Evolutionary conservation across 192 early-diverging fungal species (phyloP), one percentile per base, ranked within the genome.

Genomic region (Gaertneriomyces sp.): DNA sequence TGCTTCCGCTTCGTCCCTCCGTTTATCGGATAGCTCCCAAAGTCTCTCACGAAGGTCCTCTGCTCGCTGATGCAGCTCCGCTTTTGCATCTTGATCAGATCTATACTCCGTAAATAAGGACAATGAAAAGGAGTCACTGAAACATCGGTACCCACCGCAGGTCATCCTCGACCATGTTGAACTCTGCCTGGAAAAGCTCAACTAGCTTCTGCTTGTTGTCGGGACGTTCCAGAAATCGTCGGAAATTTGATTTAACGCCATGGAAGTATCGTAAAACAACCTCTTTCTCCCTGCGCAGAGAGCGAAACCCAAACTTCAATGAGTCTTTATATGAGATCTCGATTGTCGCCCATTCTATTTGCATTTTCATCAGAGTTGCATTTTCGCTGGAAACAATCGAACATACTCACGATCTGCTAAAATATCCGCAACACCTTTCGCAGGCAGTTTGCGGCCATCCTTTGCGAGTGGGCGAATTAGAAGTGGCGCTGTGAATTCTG

Each of bases 11-110:
- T 86, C 83, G 45, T 86, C 82, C 45, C 75, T 71, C 12, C 83
- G 68, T 58, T 71, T 76, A 56, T 86, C 84, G 33, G 78, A 77
- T 55, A 86, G 66, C 4, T 83, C 84, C 84, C 84, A 86, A 12
- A 86, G 68, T 50, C 74, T 77, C 54, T 86, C 84, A 43, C 84
- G 68, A 57, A 86, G 69, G 56, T 86, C 84, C 55, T 86, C 82
- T 12, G 78, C 75, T n/a, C 84, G 70, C 56, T 82, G 82, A 63
- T 86, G 84, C 11, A 86, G 66, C 51, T 85, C 84, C 6, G 80
- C 78, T 68, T 86, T 86, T 3, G 80, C 84, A 55, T 86, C 82
- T 2, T 65, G 58, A 60, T 86, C 82, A 11, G 68, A 71, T 46
- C 81, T 83, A 51, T 2, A 17, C 7, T 53, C 5, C 4, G 7